Conservation (phyloP, 345 rosid species). For the Corchorus olitorius region DNA sequence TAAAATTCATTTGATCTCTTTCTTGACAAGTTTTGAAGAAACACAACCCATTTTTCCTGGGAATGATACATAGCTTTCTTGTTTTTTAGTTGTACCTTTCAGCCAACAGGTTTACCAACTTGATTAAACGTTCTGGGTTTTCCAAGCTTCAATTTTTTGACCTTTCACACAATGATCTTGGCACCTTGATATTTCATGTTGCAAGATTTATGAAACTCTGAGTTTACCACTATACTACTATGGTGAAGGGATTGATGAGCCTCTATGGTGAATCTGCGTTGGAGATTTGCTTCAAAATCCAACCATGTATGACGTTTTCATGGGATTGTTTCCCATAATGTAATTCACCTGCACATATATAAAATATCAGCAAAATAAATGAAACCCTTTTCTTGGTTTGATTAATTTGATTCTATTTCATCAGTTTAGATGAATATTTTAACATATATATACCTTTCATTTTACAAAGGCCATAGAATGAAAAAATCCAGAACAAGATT, state of each 20-base stretch:
- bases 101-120: too few relatives aligned
- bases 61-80: too few relatives aligned
- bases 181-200: too few relatives aligned
- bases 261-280: constrained; percentile 70
- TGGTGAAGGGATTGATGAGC: constrained; percentile 74
- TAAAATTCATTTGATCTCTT: constrained; percentile 49
- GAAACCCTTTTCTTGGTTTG: neutral
- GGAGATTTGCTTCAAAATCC: constrained; percentile 71
- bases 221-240: too few relatives aligned
- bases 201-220: too few relatives aligned
- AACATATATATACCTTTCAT: constrained; percentile 61
- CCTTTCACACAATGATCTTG: too few relatives aligned
- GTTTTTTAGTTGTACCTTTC: too few relatives aligned
- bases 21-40: constrained; percentile 65
- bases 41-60: constrained; percentile 77
- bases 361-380: neutral
- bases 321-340: constrained; percentile 75
- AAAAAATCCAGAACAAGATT: too few relatives aligned
- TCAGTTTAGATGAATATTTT: neutral
- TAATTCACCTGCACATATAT: constrained; percentile 60
- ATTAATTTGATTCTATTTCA: neutral
- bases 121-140: too few relatives aligned
- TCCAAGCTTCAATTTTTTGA: too few relatives aligned
- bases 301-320: constrained; percentile 80
- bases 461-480: constrained; percentile 62